Conservation (phyloP, 2,329 filamentous ascomycete species). For the Ustulina deusta region DNA sequence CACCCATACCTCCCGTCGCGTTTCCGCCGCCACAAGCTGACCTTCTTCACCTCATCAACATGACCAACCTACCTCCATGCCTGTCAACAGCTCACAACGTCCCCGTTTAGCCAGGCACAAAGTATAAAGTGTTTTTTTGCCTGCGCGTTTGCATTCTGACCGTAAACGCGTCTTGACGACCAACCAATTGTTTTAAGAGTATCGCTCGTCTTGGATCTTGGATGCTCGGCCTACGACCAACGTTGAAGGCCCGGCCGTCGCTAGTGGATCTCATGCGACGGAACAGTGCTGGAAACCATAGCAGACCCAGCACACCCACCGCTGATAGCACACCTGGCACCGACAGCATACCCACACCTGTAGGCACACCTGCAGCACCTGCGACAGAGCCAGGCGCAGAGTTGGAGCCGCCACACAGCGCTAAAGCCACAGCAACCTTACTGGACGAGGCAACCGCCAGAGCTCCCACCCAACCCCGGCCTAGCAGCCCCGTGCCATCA, state of each 20-base stretch:
- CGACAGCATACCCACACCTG: conserved; percentile 39
- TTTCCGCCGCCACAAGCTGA: conserved; percentile 17
- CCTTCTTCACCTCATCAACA: conserved; percentile 31
- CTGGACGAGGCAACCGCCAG: conserved; percentile 32
- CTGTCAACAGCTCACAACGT: background rate
- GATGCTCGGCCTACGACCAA: conserved; percentile 64
- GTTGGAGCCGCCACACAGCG: conserved; percentile 16
- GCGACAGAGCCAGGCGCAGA: conserved; percentile 18
- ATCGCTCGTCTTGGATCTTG: no score
- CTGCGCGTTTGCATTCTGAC: background rate
- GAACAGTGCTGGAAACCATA: conserved; percentile 45
- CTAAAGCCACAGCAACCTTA: conserved; percentile 32
- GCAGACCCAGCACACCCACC: conserved; percentile 37
- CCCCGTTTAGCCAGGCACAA: conserved; percentile 11
- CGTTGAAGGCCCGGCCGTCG: conserved; percentile 65
- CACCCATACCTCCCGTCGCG: conserved; percentile 19
- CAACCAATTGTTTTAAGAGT: conserved; percentile 30
- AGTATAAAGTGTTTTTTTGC: background rate
- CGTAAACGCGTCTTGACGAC: conserved; percentile 1
- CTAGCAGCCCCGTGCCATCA: conserved; percentile 48
- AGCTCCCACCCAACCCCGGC: conserved; percentile 47
- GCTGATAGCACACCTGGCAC: conserved; percentile 27
- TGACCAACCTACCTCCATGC: background rate
- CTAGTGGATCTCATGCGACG: conserved; percentile 63
- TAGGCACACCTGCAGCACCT: conserved; percentile 42